Percentiles rank a stretch among this genome's conserved stretches.
Evolutionary conservation across 2,329 filamentous ascomycete genomes (phyloP).

Genomic region (Cercospora sesami): DNA sequence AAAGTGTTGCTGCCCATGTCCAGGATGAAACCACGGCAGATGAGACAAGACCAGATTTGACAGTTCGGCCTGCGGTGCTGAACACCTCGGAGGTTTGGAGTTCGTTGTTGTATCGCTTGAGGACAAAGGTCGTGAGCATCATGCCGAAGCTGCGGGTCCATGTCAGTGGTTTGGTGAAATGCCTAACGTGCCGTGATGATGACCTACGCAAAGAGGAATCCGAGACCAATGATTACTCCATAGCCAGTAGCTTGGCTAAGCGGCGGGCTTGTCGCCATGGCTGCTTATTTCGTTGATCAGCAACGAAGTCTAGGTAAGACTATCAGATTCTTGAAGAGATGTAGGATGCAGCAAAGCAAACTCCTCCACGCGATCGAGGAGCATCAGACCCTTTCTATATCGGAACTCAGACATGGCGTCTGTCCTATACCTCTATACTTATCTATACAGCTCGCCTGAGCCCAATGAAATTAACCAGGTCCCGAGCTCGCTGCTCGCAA

Average conservation of each 20-base stretch:
- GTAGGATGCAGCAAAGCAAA: too few species aligned
- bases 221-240: slow-evolving; percentile 73
- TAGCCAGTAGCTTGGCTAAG: slow-evolving; percentile 67
- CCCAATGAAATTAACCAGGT: background rate
- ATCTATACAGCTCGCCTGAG: background rate
- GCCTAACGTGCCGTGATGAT: background rate
- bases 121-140: slow-evolving; percentile 70
- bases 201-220: slow-evolving; percentile 65
- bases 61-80: slow-evolving; percentile 80
- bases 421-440: background rate
- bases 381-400: background rate
- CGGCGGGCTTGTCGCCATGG: slow-evolving; percentile 37
- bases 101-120: slow-evolving; percentile 71
- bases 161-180: slow-evolving; percentile 1
- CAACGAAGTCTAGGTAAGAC: background rate
- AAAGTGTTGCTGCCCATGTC: slow-evolving; percentile 72
- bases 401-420: background rate
- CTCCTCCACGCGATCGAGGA: too few species aligned
- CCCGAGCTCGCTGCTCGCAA: background rate
- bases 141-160: slow-evolving; percentile 57
- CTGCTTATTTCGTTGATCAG: slow-evolving; percentile 9
- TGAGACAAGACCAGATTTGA: slow-evolving; percentile 84
- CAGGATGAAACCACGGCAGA: slow-evolving; percentile 89
- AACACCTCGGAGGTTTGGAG: slow-evolving; percentile 92
- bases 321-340: too few species aligned